These are phyloP conservation scores for Blastobotrys apis DNA, from an alignment of 1,139 yeast genomes.

Conservation along the genomic window DNA sequence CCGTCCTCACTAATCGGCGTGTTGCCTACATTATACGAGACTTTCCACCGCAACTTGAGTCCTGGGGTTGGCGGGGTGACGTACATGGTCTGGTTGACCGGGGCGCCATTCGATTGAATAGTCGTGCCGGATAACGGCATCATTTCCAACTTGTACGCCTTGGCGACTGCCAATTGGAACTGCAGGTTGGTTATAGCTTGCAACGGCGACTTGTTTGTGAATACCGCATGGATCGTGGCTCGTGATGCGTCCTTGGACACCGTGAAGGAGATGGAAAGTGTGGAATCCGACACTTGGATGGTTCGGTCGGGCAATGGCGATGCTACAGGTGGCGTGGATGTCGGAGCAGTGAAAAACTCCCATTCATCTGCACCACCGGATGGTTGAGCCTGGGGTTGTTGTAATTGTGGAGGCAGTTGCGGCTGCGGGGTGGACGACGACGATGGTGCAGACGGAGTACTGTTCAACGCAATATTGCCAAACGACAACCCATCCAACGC, in stretches of 20 bases:
- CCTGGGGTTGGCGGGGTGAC: constrained; percentile 45
- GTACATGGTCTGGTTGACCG: constrained; percentile 52
- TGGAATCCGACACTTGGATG: constrained; percentile 27
- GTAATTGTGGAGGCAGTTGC: constrained; percentile 22
- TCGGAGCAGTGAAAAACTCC: constrained; percentile 20
- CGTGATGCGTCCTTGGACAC: constrained; percentile 40
- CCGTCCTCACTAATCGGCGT: constrained; percentile 11
- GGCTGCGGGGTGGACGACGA: constrained; percentile 13
- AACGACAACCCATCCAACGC: constrained; percentile 64
- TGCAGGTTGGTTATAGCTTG: constrained; percentile 47
- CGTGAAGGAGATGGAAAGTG: constrained; percentile 48
- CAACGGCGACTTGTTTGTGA: constrained; percentile 46
- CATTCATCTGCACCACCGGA: constrained; percentile 19
- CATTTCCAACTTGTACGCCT: constrained; percentile 58
- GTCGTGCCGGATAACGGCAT: constrained; percentile 63
- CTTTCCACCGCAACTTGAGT: constrained; percentile 79
- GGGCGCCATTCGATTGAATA: constrained; percentile 47
- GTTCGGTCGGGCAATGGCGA: constrained; percentile 18
- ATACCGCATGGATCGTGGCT: constrained; percentile 44
- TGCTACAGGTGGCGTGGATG: constrained; percentile 15
- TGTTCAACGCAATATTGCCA: constrained; percentile 40
- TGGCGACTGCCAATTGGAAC: constrained; percentile 81
- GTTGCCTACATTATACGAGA: constrained; percentile 42
- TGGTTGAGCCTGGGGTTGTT: background rate
- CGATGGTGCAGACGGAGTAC: constrained; percentile 4